These are phyloP conservation scores for Starmera caribaea DNA, from an alignment of 805 yeast genomes.

Conservation along the genomic window DNA sequence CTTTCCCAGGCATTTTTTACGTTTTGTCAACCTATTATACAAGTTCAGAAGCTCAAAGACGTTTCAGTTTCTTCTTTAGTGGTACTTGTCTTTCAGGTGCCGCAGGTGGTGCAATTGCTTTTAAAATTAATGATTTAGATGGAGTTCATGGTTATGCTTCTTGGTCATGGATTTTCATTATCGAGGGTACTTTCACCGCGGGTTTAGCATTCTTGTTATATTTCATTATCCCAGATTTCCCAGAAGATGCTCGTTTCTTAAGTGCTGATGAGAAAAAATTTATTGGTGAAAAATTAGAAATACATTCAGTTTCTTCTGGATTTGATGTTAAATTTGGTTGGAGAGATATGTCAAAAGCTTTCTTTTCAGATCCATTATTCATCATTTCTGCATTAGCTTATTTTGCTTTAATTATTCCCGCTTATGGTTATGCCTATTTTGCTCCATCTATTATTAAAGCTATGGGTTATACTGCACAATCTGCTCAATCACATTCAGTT, in stretches of 20 bases:
- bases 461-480: constrained; percentile 48
- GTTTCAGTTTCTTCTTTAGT: constrained; percentile 39
- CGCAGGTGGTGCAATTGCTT: constrained; percentile 44
- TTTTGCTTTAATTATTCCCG: constrained; percentile 29
- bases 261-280: constrained; percentile 29
- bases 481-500: constrained; percentile 73
- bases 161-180: constrained; percentile 42
- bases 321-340: constrained; percentile 23
- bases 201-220: constrained; percentile 28
- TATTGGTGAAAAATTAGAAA: constrained; percentile 26
- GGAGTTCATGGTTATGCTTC: constrained; percentile 36
- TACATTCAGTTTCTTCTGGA: constrained; percentile 28
- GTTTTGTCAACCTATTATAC: constrained; percentile 39
- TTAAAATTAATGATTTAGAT: constrained; percentile 31
- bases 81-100: constrained; percentile 47
- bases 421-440: constrained; percentile 36
- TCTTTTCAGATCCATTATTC: constrained; percentile 49
- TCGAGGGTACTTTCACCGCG: constrained; percentile 38
- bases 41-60: constrained; percentile 35
- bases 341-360: constrained; percentile 26
- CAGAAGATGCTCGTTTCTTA: constrained; percentile 31
- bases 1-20: constrained; percentile 42
- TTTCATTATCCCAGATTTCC: constrained; percentile 33
- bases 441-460: constrained; percentile 29
- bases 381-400: constrained; percentile 24